Evolutionary conservation across 352 stramenopile species (phyloP), one percentile per base, ranked within the genome.

Genomic region (Pythium volutum): DNA sequence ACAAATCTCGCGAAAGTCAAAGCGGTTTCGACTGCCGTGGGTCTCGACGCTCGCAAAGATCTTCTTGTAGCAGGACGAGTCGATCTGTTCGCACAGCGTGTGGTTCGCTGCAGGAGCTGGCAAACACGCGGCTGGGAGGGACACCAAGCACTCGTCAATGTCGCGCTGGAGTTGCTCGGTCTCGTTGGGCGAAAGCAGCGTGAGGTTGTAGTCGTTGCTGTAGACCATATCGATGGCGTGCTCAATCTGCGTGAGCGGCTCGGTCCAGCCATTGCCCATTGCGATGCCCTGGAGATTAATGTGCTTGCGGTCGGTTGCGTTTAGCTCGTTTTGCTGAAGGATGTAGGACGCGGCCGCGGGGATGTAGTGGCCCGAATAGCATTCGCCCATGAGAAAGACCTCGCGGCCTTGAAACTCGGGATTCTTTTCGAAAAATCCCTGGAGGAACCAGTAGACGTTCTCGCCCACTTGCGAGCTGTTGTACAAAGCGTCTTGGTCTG

Each of bases 191-290:
- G 71, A 68, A 84, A 87, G 64, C 3, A 89, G 63, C 22, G 65
- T 65, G 45, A 89, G 71, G 53, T 84, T 75, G 62, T 89, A 91
- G 20, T 67, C 54, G 48, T 91, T 91, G 31, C 14, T 11, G 31
- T 81, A 25, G 4, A 67, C 72, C 67, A 87, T 87, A 20, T 87
- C 77, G 12, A 59, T 31, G 36, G 54, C 59, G 46, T 84, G 64
- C 15, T 53, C 16, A 23, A 73, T 64, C 68, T 79, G 66, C 23
- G 79, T 67, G 7, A 77, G 33, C 31, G 58, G 48, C 39, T 65
- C 41, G 3, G 83, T 94, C 22, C 91, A 52, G 10, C 84, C 84
- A 53, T 93, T 93, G 49, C 84, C 84, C 29, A 93, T 75, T 2
- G 77, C 76, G 46, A 93, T 77, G 18, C 81, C 81, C n/a, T 71